Evolutionary conservation across 2,329 filamentous ascomycete species (phyloP).

Genomic region (Daldinia sp.): DNA sequence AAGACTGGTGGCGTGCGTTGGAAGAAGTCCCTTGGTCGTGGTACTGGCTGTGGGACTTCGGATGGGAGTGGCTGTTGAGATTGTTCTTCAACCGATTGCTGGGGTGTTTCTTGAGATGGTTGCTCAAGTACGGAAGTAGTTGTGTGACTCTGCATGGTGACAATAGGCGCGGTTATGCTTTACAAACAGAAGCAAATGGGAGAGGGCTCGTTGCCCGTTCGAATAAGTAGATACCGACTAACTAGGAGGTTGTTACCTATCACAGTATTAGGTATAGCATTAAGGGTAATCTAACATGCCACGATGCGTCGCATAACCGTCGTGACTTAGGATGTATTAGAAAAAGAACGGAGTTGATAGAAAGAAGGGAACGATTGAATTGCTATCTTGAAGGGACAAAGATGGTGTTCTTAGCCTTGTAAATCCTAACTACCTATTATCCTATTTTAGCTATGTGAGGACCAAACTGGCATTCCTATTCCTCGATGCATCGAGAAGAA

Average conservation of each 20-base stretch:
- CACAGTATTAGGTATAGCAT: slow-evolving; percentile 11
- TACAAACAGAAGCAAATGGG: background rate
- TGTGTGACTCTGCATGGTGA: slow-evolving; percentile 29
- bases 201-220: slow-evolving; percentile 7
- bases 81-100: background rate
- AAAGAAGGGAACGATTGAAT: slow-evolving; percentile 26
- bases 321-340: background rate
- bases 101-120: background rate
- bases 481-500: slow-evolving; percentile 31
- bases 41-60: background rate
- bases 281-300: background rate
- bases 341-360: slow-evolving; percentile 10
- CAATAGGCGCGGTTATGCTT: slow-evolving; percentile 37
- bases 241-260: slow-evolving; percentile 15
- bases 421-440: slow-evolving; percentile 11
- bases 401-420: slow-evolving; percentile 10
- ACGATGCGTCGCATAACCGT: background rate
- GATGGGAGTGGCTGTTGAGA: background rate
- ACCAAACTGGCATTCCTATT: slow-evolving; percentile 40
- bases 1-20: background rate
- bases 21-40: background rate
- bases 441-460: slow-evolving; percentile 17
- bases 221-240: background rate
- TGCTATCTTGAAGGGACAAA: slow-evolving; percentile 34
- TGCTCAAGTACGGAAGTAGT: background rate